These are phyloP conservation scores for Aspergillus ibericus DNA, from an alignment of 2,329 filamentous ascomycete genomes.

Conservation along the genomic window DNA sequence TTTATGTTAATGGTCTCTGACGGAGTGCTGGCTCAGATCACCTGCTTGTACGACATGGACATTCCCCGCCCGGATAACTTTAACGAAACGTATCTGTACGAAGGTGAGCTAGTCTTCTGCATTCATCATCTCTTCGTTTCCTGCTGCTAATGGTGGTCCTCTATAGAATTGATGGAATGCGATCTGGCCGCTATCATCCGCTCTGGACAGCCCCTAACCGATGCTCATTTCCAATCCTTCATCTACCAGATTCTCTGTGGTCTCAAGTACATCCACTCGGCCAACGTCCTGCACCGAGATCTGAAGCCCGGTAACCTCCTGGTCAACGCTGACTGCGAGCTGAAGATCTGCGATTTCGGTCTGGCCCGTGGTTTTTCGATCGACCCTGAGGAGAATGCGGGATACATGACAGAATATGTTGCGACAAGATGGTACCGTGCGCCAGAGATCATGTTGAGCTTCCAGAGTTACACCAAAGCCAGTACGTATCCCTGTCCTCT, in stretches of 20 bases:
- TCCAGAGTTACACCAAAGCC: constrained; percentile 99
- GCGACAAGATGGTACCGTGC: constrained; percentile 98
- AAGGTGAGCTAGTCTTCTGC: constrained; percentile 63
- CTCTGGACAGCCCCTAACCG: constrained; percentile 93
- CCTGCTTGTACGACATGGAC: constrained; percentile 99
- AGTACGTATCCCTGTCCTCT: constrained; percentile 64
- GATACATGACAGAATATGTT: constrained; percentile 99
- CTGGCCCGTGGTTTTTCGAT: constrained; percentile 94
- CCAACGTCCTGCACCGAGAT: constrained; percentile 95
- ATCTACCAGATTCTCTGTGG: constrained; percentile 99
- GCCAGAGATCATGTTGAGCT: constrained; percentile 98
- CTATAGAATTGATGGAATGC: constrained; percentile 94
- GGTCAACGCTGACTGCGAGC: constrained; percentile 97
- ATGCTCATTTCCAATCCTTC: constrained; percentile 99
- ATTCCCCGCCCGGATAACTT: constrained; percentile 96
- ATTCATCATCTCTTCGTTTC: too few relatives aligned
- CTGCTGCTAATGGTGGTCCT: neutral
- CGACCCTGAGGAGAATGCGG: constrained; percentile 96
- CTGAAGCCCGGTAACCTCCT: constrained; percentile 95
- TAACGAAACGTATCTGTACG: constrained; percentile 98
- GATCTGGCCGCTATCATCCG: constrained; percentile 97
- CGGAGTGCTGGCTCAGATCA: constrained; percentile 65
- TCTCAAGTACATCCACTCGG: constrained; percentile 98
- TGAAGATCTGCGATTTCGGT: constrained; percentile 99
- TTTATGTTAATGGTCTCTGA: constrained; percentile 35